Evolutionary conservation across 2,329 filamentous ascomycete species (phyloP).

Genomic region (Graphium sp.): DNA sequence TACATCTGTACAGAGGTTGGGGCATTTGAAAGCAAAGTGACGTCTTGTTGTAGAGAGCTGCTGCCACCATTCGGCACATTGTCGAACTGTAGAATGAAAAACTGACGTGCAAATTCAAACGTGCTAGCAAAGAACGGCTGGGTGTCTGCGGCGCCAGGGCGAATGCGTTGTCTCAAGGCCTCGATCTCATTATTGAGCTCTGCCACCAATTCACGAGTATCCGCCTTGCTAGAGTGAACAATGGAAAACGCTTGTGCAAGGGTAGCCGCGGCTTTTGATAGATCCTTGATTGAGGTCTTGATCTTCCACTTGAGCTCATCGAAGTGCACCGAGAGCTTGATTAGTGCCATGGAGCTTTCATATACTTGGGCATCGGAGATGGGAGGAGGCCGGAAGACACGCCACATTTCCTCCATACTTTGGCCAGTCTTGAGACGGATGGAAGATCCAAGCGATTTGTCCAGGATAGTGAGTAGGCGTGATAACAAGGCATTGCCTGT

Average conservation of each 20-base stretch:
- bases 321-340: slow-evolving; percentile 39
- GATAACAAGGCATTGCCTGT: no score
- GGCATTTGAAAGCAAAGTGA: slow-evolving; percentile 29
- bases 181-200: slow-evolving; percentile 33
- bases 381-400: slow-evolving; percentile 46
- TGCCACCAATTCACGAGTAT: slow-evolving; percentile 28
- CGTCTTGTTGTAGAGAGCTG: slow-evolving; percentile 11
- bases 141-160: slow-evolving; percentile 19
- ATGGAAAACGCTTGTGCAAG: slow-evolving; percentile 38
- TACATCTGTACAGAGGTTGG: slow-evolving; percentile 25
- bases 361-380: slow-evolving; percentile 28
- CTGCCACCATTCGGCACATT: slow-evolving; percentile 1
- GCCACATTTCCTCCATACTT: slow-evolving; percentile 70
- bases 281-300: slow-evolving; percentile 28
- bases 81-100: slow-evolving; percentile 27
- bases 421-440: slow-evolving; percentile 62
- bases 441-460: slow-evolving; percentile 45
- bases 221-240: slow-evolving; percentile 23
- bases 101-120: slow-evolving; percentile 40
- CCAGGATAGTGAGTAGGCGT: slow-evolving; percentile 23
- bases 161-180: slow-evolving; percentile 27
- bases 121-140: slow-evolving; percentile 33
- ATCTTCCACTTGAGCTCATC: slow-evolving; percentile 44
- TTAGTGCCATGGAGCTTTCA: slow-evolving; percentile 29
- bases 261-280: slow-evolving; percentile 34